phyloP scores from a whole-genome alignment of 2,329 filamentous ascomycete species.

The Aspergillus sp. region DNA sequence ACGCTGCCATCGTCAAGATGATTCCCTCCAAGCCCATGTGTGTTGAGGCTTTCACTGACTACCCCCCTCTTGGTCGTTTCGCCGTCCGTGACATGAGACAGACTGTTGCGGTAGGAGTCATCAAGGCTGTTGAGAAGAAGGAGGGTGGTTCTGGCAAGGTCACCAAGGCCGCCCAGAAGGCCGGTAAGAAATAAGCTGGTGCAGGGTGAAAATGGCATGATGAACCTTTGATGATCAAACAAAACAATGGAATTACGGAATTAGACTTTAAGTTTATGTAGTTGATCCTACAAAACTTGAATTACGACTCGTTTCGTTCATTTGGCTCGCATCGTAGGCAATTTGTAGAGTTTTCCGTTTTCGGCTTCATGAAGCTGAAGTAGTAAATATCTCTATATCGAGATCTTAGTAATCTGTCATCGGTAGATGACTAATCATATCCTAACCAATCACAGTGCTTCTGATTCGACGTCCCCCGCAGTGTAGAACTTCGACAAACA shows the following conservation, averaged over 20 bases:
- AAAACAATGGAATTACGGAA: slow-evolving; percentile 9
- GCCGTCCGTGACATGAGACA: slow-evolving; percentile 92
- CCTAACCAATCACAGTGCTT: no score
- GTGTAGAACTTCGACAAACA: no score
- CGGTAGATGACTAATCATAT: no score
- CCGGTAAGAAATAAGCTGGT: slow-evolving; percentile 36
- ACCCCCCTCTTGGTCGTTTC: slow-evolving; percentile 99
- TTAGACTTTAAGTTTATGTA: slow-evolving; percentile 9
- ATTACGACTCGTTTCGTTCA: slow-evolving; percentile 11
- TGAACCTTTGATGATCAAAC: slow-evolving; percentile 9
- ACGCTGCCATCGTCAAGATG: slow-evolving; percentile 99
- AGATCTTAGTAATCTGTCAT: neutral
- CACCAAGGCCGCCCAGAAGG: slow-evolving; percentile 65
- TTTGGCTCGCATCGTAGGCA: neutral
- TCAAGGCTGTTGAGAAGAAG: slow-evolving; percentile 74
- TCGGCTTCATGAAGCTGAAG: neutral
- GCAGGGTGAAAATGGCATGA: slow-evolving; percentile 3
- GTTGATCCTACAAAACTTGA: slow-evolving; percentile 7
- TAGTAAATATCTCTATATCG: no score
- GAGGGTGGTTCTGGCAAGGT: slow-evolving; percentile 61
- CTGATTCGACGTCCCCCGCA: no score
- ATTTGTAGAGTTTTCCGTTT: neutral
- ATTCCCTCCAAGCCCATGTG: slow-evolving; percentile 99
- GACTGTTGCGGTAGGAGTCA: slow-evolving; percentile 38
- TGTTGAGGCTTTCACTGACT: slow-evolving; percentile 99